phyloP scores from a whole-genome alignment of 1,139 yeast species.

The Hansenula sp. region DNA sequence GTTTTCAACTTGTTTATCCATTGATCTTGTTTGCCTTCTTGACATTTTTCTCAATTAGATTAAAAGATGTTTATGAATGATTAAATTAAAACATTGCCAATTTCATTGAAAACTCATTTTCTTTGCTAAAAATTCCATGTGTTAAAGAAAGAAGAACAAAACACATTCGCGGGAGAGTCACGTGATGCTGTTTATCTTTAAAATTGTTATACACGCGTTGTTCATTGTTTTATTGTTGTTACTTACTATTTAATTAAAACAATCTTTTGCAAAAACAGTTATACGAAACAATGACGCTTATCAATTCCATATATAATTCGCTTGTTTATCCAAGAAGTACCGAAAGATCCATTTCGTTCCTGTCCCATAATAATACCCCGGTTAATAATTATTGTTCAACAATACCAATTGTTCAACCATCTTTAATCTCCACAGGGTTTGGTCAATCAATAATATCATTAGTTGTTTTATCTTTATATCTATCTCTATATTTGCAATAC shows the following conservation, averaged over 20 bases:
- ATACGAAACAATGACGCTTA: slow-evolving; percentile 6
- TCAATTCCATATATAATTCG: slow-evolving; percentile 5
- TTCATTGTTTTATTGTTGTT: too few species aligned
- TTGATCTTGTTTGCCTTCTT: slow-evolving; percentile 14
- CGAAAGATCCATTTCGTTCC: slow-evolving; percentile 10
- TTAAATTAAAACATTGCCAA: too few species aligned
- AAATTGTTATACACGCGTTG: too few species aligned
- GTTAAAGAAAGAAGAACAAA: too few species aligned
- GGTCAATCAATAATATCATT: slow-evolving; percentile 18
- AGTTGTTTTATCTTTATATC: slow-evolving; percentile 10
- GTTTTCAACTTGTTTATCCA: slow-evolving; percentile 3
- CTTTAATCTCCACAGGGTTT: slow-evolving; percentile 20
- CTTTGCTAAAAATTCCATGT: too few species aligned
- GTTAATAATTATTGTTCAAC: slow-evolving; percentile 17
- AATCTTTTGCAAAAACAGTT: too few species aligned
- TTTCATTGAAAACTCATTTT: too few species aligned
- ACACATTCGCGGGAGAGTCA: too few species aligned
- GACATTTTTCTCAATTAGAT: slow-evolving; percentile 8
- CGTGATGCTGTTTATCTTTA: too few species aligned
- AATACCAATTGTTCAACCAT: slow-evolving; percentile 20
- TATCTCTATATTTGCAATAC: slow-evolving; percentile 6
- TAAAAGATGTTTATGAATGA: not conserved
- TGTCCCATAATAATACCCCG: slow-evolving; percentile 21
- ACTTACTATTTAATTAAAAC: too few species aligned
- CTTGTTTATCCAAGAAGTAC: not conserved